Base-by-base conservation (phyloP, 2,329 filamentous ascomycete genomes). In the Aspergillus phoenicis region DNA sequence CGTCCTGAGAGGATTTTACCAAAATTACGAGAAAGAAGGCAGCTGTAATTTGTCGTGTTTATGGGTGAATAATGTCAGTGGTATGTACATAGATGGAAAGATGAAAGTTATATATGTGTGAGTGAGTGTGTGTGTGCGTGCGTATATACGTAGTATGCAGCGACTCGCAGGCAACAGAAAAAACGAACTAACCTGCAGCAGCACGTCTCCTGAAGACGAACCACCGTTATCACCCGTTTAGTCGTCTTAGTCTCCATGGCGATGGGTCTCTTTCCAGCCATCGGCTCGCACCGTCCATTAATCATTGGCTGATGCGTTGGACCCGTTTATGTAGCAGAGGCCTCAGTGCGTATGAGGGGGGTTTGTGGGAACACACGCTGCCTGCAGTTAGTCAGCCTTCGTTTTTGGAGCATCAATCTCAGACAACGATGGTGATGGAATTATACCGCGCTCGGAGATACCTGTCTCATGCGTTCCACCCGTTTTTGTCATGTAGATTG, bases 301-400 rank as follows among this genome's bases (percentile, higher is more conserved):
- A 38, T 41, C 57, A 66, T 66, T 66, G 64, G 60, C 58, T 47
- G 26, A 59, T 52, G 52, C 58, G 36, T 39, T 30, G 39, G 59
- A 39, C 57, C 56, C 48, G 45, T 57, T 59, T 38, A 38, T 53
- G 58, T 33, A 55, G 45, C 48, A 47, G 55, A 52, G 51, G 53
- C 28, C 24, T 43, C 20, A 39, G 36, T 48, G 52, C 20, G 39
- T 38, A 41, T 45, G 28, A 13, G 8, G 39, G 36, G 41, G 20
- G 11, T 22, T 2, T 22, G n/a, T 45, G 41, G 41, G 10, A 45
- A 45, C 41, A 24, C 20, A 45, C 41, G 41, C 41, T 11, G 17
- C 17, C 24, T 10, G 36, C 33, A 36, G 53, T 56, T 56, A 56
- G 53, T 56, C 41, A 56, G 53, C 53, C 53, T 20, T 5, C 13